Evolutionary conservation across 2,329 filamentous ascomycete genomes (phyloP).

Genomic region (Falciphora oryzae): DNA sequence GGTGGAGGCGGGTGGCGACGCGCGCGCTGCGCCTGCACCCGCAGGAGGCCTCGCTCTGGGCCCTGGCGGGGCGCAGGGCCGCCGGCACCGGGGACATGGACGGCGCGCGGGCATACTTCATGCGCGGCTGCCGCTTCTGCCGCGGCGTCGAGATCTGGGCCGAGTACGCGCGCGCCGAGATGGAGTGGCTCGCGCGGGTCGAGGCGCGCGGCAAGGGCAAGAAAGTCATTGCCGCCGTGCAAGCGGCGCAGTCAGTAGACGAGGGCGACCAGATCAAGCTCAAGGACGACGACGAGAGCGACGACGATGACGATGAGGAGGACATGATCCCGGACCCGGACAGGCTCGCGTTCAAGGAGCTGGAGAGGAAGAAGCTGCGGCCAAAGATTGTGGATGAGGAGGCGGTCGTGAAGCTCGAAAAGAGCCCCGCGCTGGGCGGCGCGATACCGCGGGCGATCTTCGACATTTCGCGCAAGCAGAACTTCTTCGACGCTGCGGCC

Average conservation of each 20-base stretch:
- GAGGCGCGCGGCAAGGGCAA: constrained; percentile 41
- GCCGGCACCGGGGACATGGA: constrained; percentile 83
- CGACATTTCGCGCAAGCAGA: constrained; percentile 75
- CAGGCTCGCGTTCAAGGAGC: constrained; percentile 15
- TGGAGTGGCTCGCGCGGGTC: constrained; percentile 84
- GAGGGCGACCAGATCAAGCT: constrained; percentile 41
- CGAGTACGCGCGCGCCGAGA: constrained; percentile 85
- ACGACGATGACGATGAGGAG: constrained; percentile 40
- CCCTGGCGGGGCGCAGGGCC: constrained; percentile 72
- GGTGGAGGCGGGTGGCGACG: constrained; percentile 59
- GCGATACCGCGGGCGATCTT: constrained; percentile 92
- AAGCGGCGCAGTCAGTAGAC: constrained; percentile 34
- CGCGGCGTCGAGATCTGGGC: constrained; percentile 71
- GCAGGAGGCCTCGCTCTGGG: constrained; percentile 76
- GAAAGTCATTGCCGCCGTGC: constrained; percentile 30
- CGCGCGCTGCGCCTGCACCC: constrained; percentile 80
- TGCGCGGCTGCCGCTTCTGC: constrained; percentile 84
- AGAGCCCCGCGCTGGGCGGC: constrained; percentile 81
- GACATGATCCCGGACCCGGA: constrained; percentile 40
- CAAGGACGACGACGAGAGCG: constrained; percentile 41
- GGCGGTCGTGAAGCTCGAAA: constrained; percentile 49
- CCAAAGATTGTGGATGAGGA: constrained; percentile 42
- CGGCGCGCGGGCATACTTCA: constrained; percentile 78
- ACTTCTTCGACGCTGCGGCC: constrained; percentile 59
- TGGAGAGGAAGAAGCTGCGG: constrained; percentile 24